These are phyloP conservation scores for Hagleromyces aurorensis DNA, from an alignment of 805 yeast species.

Conservation along the genomic window DNA sequence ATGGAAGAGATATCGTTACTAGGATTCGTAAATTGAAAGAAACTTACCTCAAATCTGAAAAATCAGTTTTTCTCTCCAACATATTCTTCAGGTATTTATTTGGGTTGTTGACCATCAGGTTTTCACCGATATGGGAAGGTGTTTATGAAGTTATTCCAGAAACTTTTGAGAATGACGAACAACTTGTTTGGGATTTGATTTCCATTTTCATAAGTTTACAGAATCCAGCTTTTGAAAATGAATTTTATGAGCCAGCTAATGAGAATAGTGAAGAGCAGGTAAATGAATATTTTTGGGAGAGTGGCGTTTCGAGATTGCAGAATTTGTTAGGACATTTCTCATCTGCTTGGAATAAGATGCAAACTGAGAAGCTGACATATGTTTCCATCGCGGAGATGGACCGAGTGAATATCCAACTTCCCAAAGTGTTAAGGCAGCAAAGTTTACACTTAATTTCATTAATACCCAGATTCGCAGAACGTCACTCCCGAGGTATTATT, in stretches of 20 bases:
- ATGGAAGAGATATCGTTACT: conserved; percentile 66
- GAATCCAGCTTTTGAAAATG: conserved; percentile 46
- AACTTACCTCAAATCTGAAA: conserved; percentile 32
- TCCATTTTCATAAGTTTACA: conserved; percentile 29
- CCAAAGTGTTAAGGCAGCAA: conserved; percentile 41
- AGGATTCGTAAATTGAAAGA: conserved; percentile 55
- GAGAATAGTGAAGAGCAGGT: conserved; percentile 26
- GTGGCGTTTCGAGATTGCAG: too few species aligned
- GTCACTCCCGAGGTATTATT: conserved; percentile 45
- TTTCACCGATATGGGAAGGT: conserved; percentile 82
- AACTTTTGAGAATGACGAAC: conserved; percentile 36
- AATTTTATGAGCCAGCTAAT: too few species aligned
- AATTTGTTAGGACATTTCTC: too few species aligned
- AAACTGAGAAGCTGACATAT: too few species aligned
- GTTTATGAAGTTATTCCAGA: conserved; percentile 52
- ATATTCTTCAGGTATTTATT: conserved; percentile 43
- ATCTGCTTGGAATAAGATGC: too few species aligned
- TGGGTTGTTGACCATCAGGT: conserved; percentile 66
- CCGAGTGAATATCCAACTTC: too few species aligned
- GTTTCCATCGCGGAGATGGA: too few species aligned
- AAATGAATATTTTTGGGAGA: conserved; percentile 30
- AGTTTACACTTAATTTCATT: conserved; percentile 47
- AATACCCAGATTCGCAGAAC: conserved; percentile 66
- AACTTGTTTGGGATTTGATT: conserved; percentile 49
- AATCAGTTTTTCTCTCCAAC: conserved; percentile 14